Percentiles rank a stretch among this genome's conserved stretches.
phyloP scores from a whole-genome alignment of 768 basidiomycete species.

The Cystobasidium ongulense region DNA sequence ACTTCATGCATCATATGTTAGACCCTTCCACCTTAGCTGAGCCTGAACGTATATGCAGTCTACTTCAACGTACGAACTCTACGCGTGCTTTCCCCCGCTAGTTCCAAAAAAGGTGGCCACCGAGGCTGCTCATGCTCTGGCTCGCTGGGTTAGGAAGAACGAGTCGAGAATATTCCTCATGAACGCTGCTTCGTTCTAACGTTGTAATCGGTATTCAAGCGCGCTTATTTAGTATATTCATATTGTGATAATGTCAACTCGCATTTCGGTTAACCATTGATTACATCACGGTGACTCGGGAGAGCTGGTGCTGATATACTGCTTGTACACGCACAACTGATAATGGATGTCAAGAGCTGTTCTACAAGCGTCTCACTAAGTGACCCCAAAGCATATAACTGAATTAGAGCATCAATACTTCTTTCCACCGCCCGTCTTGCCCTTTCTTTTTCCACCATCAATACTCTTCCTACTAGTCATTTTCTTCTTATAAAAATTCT shows the following conservation, averaged over 20 bases:
- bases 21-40: constrained; percentile 28
- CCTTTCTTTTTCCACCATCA: constrained; percentile 1
- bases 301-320: too few relatives aligned
- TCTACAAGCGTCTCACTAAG: too few relatives aligned
- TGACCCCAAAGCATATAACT: too few relatives aligned
- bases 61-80: constrained; percentile 87
- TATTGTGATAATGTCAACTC: too few relatives aligned
- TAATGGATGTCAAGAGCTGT: too few relatives aligned
- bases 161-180: constrained; percentile 71
- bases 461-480: neutral
- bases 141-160: constrained; percentile 83
- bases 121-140: constrained; percentile 78
- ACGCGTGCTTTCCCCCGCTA: constrained; percentile 68
- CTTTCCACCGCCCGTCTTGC: neutral
- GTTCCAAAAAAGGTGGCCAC: constrained; percentile 82
- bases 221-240: too few relatives aligned
- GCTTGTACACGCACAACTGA: too few relatives aligned
- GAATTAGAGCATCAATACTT: neutral
- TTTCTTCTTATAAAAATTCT: constrained; percentile 10
- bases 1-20: neutral
- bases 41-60: constrained; percentile 52
- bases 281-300: too few relatives aligned
- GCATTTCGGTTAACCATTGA: too few relatives aligned
- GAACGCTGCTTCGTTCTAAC: constrained; percentile 85
- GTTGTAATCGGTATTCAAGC: too few relatives aligned